These are phyloP conservation scores for Zostera marina DNA, from an alignment of 116 monocot genomes.

Conservation along the genomic window DNA sequence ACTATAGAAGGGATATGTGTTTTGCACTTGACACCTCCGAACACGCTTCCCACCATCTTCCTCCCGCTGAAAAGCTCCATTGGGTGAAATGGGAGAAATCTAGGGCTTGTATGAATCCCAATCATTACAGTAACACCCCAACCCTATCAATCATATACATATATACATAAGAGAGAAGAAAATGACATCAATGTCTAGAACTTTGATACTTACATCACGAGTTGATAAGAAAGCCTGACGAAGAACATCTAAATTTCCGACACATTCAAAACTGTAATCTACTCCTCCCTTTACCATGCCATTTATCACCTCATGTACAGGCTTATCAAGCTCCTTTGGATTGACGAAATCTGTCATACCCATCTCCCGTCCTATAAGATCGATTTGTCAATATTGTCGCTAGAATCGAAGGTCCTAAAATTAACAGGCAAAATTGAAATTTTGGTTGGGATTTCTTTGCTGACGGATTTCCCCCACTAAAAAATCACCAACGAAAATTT, in stretches of 20 bases:
- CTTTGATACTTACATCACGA: slow-evolving; percentile 30
- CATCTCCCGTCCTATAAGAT: slow-evolving; percentile 32
- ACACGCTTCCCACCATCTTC: slow-evolving; percentile 41
- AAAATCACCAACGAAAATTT: too few species aligned
- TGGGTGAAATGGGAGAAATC: slow-evolving; percentile 64
- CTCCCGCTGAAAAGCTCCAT: slow-evolving; percentile 86
- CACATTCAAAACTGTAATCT: slow-evolving; percentile 85
- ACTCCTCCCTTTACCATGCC: slow-evolving; percentile 73
- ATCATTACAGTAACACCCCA: slow-evolving; percentile 65
- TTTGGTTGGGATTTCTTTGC: too few species aligned
- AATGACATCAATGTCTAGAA: too few species aligned
- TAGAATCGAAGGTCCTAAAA: too few species aligned
- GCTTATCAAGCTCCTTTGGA: slow-evolving; percentile 31
- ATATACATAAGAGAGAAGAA: background rate
- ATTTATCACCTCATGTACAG: slow-evolving; percentile 56
- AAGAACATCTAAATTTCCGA: slow-evolving; percentile 48
- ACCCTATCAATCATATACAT: slow-evolving; percentile 20
- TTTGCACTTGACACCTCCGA: slow-evolving; percentile 85
- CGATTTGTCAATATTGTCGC: too few species aligned
- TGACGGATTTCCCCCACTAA: too few species aligned
- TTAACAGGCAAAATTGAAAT: too few species aligned
- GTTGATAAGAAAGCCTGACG: slow-evolving; percentile 76
- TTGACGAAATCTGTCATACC: slow-evolving; percentile 80
- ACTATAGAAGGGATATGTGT: slow-evolving; percentile 55
- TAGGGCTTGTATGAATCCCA: slow-evolving; percentile 48